phyloP scores from a whole-genome alignment of 2,329 filamentous ascomycete genomes.

The Apiospora sp. region DNA sequence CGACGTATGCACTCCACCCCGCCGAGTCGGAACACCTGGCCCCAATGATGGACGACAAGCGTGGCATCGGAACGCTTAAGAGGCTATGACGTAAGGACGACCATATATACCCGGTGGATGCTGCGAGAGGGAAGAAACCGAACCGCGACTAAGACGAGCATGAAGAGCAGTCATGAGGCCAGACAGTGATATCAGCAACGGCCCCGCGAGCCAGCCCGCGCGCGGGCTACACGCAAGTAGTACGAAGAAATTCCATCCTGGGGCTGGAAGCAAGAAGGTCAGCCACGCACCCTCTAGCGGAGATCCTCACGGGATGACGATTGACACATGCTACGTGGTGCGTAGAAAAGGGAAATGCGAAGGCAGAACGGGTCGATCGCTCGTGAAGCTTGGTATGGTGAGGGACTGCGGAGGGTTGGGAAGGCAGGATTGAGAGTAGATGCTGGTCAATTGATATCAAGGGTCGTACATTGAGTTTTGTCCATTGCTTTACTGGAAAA shows the following conservation, averaged over 20 bases:
- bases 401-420: too few relatives aligned
- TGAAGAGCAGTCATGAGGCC: too few relatives aligned
- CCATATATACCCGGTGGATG: too few relatives aligned
- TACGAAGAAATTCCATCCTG: not conserved
- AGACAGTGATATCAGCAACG: too few relatives aligned
- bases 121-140: too few relatives aligned
- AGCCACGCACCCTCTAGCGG: slow-evolving; percentile 2
- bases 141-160: too few relatives aligned
- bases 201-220: not conserved
- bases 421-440: not conserved
- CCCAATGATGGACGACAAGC: too few relatives aligned
- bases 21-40: too few relatives aligned
- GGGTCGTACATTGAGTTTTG: not conserved
- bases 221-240: not conserved
- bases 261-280: slow-evolving; percentile 4
- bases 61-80: too few relatives aligned
- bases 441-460: not conserved
- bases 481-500: not conserved
- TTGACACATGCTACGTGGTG: not conserved
- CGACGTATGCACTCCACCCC: too few relatives aligned
- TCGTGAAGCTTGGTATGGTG: too few relatives aligned
- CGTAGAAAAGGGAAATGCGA: not conserved
- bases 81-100: too few relatives aligned
- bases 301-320: not conserved
- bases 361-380: not conserved